Percentiles rank a stretch among this genome's conserved stretches.
phyloP scores from a whole-genome alignment of 169 alveolate species.

The Plasmodium cynomolgi region DNA sequence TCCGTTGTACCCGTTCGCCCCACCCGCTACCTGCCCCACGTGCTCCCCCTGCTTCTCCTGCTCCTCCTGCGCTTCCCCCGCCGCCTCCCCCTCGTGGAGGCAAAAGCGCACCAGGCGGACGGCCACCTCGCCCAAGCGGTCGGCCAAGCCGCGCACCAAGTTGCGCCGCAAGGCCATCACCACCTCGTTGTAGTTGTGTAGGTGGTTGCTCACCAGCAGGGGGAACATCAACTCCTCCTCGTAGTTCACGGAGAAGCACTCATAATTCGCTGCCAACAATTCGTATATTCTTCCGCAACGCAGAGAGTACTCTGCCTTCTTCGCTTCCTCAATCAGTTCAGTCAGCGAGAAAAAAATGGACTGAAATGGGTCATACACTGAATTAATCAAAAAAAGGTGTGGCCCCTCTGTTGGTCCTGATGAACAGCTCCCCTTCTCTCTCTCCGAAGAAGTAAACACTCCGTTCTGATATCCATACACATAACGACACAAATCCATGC shows the following conservation, averaged over 20 bases:
- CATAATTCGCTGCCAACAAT: background rate
- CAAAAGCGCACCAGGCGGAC: conserved; percentile 6
- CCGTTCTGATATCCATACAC: conserved; percentile 9
- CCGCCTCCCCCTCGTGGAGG: background rate
- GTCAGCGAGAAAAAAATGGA: background rate
- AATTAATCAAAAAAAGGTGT: background rate
- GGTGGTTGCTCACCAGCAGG: conserved; percentile 4
- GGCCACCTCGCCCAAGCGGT: conserved; percentile 14
- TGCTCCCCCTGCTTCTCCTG: background rate
- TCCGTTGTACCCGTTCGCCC: background rate
- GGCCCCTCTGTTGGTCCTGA: background rate
- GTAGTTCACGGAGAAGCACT: conserved; percentile 26
- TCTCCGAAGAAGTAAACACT: background rate
- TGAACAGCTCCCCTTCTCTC: background rate
- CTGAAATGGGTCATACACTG: conserved; percentile 18
- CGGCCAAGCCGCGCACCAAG: conserved; percentile 9
- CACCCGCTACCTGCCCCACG: background rate
- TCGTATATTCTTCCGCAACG: background rate
- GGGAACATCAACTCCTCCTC: conserved; percentile 44
- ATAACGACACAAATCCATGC: background rate
- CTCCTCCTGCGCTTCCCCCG: background rate
- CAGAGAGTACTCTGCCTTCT: conserved; percentile 21
- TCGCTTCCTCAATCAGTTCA: conserved; percentile 33
- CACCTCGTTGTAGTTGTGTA: background rate
- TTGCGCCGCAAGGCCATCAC: background rate